Conservation (phyloP, 192 early-diverging fungal genomes). For the Funneliformis mosseae region DNA sequence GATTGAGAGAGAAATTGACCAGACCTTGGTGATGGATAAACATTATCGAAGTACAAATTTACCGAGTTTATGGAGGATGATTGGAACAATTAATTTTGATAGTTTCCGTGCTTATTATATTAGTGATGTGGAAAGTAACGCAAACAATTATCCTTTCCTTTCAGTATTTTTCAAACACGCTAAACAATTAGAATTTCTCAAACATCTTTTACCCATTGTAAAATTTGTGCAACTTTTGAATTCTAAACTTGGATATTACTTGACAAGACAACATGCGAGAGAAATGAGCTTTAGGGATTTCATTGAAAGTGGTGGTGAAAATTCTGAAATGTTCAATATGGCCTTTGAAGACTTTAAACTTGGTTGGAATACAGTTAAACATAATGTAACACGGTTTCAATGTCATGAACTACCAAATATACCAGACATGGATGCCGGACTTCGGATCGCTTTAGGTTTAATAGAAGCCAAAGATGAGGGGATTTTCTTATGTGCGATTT, state of each 20-base stretch:
- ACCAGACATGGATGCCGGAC: too few species aligned
- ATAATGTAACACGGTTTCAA: too few species aligned
- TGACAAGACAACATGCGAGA: constrained; percentile 7
- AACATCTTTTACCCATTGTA: constrained; percentile 28
- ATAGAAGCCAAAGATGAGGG: background rate
- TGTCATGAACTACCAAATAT: too few species aligned
- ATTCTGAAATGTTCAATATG: background rate
- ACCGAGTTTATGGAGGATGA: constrained; percentile 28
- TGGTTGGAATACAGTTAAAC: too few species aligned
- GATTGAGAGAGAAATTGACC: constrained; percentile 6
- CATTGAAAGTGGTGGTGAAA: background rate
- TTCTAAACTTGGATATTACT: constrained; percentile 20
- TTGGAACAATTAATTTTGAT: background rate
- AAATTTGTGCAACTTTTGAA: constrained; percentile 26
- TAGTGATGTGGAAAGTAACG: background rate
- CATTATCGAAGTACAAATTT: background rate
- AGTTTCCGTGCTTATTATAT: constrained; percentile 25
- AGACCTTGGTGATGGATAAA: constrained; percentile 16
- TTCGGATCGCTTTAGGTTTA: constrained; percentile 14
- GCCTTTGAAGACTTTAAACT: constrained; percentile 23
- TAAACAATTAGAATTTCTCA: background rate
- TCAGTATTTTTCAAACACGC: constrained; percentile 21
- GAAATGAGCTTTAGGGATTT: background rate
- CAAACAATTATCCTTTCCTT: constrained; percentile 17
- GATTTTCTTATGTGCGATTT: constrained; percentile 19